A percentile compares a stretch with the other conserved stretches of the same genome.
Conservation (phyloP, 768 basidiomycete species). For the Chalciporus piperatus region DNA sequence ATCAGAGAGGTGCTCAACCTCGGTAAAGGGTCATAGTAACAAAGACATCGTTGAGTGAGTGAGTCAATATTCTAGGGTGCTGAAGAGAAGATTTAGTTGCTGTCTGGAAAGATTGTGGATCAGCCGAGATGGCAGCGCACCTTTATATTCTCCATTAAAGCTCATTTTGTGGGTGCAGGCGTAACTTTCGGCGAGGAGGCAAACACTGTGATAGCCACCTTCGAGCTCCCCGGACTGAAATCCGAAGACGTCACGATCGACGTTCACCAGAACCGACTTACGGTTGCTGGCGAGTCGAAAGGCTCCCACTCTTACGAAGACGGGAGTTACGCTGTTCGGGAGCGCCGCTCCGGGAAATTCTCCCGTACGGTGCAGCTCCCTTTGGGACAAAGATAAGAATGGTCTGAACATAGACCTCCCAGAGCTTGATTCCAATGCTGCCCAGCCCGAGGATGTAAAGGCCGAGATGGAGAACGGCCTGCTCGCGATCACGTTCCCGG, state of each 20-base stretch:
- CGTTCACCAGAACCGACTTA: slow-evolving; percentile 43
- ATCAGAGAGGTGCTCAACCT: too few relatives aligned
- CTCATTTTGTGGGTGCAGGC: too few relatives aligned
- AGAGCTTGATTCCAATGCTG: not conserved
- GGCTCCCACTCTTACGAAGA: slow-evolving; percentile 34
- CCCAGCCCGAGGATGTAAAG: slow-evolving; percentile 41
- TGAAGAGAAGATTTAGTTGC: too few relatives aligned
- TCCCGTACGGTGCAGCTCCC: slow-evolving; percentile 43
- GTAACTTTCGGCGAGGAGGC: too few relatives aligned
- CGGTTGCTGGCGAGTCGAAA: slow-evolving; percentile 43
- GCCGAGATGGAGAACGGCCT: slow-evolving; percentile 46
- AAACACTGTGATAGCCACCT: slow-evolving; percentile 45
- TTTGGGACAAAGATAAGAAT: slow-evolving; percentile 39
- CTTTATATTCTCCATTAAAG: too few relatives aligned
- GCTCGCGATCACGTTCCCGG: slow-evolving; percentile 45
- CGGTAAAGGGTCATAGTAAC: not conserved
- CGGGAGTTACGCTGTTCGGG: slow-evolving; percentile 36
- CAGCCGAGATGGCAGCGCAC: too few relatives aligned
- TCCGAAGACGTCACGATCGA: slow-evolving; percentile 49
- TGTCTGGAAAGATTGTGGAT: too few relatives aligned
- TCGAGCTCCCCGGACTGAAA: slow-evolving; percentile 52
- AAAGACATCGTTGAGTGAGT: not conserved
- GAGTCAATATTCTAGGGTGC: too few relatives aligned
- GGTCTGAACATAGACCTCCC: not conserved
- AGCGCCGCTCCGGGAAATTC: slow-evolving; percentile 44